Base-by-base conservation (phyloP, 495 filamentous ascomycete species). In the Hypoxylon trugodes region DNA sequence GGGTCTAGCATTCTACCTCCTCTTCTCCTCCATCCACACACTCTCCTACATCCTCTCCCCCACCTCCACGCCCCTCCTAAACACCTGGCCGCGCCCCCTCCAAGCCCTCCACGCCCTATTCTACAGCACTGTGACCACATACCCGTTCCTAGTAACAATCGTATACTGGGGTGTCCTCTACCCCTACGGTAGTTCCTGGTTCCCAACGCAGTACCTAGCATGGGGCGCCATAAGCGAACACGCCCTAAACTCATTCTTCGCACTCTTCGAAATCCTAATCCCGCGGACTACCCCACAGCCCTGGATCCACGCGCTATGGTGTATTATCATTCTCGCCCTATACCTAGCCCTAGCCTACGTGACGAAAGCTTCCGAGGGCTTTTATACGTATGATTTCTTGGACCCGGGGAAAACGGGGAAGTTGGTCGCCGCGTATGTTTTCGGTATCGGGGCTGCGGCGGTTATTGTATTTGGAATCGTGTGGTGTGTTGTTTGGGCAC, bases 141-240 rank as follows among this genome's bases (percentile, higher is more conserved):
- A 80, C 61, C 91, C 91, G 1, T 87, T 92, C 69, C 73, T 91
- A 46, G 87, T 91, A 33, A 82, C 81, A 55, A 78, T 83, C 56
- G 84, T 90, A 18, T 90, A 82, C 74, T 90, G 86, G 86, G 82
- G 56, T 15, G 50, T 82, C 5, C 76, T 89, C 1, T 90, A 81
- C 65, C 65, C 58, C 1, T 56, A 60, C 24, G 77, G 80, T 22
- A 33, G 64, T 2, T 26, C 41, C 5, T 86, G 85, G 71, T 92
- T 87, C 67, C 35, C 69, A 10, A 73, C 68, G 2, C 53, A 35
- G 8, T 89, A 84, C 58, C 61, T 65, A 1, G 79, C 79, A 2
- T 96, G 90, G 89, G 81, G 76, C 59, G 93, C 93, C 77, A 77
- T 91, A 69, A 90, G 89, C 50, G 81, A 88, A 69, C 92, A 96